Conservation (phyloP, 768 basidiomycete genomes). For the Paxillus involutus region DNA sequence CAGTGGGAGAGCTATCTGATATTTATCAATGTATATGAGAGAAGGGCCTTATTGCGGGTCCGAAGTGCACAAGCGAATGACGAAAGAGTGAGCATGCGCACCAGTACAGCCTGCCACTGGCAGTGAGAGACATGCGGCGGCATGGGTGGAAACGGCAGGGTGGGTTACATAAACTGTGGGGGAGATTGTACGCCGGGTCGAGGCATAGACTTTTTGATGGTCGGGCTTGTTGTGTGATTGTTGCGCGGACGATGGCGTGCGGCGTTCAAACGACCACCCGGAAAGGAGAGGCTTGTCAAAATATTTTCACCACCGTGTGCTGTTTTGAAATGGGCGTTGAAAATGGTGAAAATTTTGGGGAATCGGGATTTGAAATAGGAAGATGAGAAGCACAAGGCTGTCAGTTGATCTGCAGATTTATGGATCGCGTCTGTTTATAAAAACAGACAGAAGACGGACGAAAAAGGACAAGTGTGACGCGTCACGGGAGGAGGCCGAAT, state of each 20-base stretch:
- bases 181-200: background rate
- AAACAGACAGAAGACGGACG: slow-evolving; percentile 11
- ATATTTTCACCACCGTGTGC: too few species aligned
- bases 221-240: slow-evolving; percentile 6
- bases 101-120: background rate
- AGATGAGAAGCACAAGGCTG: slow-evolving; percentile 20
- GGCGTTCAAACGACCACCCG: background rate
- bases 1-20: background rate
- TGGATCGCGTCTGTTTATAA: slow-evolving; percentile 1
- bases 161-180: background rate
- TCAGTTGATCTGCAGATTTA: slow-evolving; percentile 29
- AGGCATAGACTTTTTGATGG: slow-evolving; percentile 22
- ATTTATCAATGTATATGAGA: background rate
- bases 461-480: slow-evolving; percentile 11
- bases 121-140: background rate
- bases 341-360: background rate
- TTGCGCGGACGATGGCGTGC: background rate
- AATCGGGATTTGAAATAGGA: slow-evolving; percentile 31
- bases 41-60: slow-evolving; percentile 20
- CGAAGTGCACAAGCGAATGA: slow-evolving; percentile 15
- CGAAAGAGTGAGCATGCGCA: background rate
- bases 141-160: too few species aligned
- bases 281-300: too few species aligned
- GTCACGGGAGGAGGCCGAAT: slow-evolving; percentile 15
- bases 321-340: too few species aligned